Evolutionary conservation across 768 basidiomycete genomes (phyloP).

Genomic region (Serendipita indica): DNA sequence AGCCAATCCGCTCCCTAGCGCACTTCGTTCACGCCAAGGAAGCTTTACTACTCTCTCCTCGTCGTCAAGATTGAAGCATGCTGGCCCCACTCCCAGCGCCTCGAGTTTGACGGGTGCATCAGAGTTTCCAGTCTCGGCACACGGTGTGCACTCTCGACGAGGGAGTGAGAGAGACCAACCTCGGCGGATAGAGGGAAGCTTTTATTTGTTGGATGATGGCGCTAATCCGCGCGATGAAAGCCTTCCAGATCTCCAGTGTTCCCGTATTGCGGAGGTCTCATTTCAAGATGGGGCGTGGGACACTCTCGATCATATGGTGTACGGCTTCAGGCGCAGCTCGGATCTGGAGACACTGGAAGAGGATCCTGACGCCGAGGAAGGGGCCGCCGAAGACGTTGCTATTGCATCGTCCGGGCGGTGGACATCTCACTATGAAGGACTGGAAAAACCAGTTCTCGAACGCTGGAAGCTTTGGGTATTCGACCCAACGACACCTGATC

Average conservation of each 20-base stretch:
- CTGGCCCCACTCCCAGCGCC: constrained; percentile 30
- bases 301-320: constrained; percentile 31
- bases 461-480: constrained; percentile 78
- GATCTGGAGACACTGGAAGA: constrained; percentile 23
- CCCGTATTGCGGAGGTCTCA: constrained; percentile 25
- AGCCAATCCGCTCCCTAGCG: constrained; percentile 26
- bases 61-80: constrained; percentile 36
- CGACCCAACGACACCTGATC: constrained; percentile 29
- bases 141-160: constrained; percentile 61
- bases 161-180: constrained; percentile 50
- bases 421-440: constrained; percentile 9
- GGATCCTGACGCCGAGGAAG: constrained; percentile 20
- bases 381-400: constrained; percentile 7
- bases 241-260: constrained; percentile 25
- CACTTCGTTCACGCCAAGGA: constrained; percentile 46
- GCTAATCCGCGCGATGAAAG: constrained; percentile 17
- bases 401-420: constrained; percentile 14
- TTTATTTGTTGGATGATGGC: constrained; percentile 16
- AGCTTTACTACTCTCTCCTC: constrained; percentile 33
- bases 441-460: constrained; percentile 48
- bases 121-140: constrained; percentile 68
- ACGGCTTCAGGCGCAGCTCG: constrained; percentile 58
- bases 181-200: constrained; percentile 30
- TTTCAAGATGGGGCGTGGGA: constrained; percentile 76
- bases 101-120: constrained; percentile 22